Percentiles rank a stretch among this genome's conserved stretches.
Evolutionary conservation across 495 filamentous ascomycete genomes (phyloP).

Genomic region (Parachaetomium inaequale): DNA sequence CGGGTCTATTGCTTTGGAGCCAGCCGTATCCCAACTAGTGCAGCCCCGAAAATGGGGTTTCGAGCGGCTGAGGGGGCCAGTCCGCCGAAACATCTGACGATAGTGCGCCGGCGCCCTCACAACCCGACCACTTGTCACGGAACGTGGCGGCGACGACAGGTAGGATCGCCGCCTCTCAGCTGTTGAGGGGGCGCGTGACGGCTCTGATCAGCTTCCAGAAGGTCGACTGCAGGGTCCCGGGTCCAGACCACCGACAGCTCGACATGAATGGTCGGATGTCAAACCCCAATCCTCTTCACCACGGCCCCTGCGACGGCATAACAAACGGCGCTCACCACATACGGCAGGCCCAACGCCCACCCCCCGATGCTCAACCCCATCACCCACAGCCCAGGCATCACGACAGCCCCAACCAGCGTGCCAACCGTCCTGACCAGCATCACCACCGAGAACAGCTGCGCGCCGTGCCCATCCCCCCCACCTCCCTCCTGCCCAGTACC

Average conservation of each 20-base stretch:
- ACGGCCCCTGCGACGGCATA: constrained; percentile 29
- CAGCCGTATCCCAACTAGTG: background rate
- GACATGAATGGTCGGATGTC: no score
- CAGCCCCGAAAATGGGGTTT: background rate
- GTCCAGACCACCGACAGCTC: background rate
- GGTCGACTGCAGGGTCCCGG: background rate
- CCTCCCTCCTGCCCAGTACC: background rate
- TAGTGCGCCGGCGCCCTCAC: background rate
- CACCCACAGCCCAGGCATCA: constrained; percentile 44
- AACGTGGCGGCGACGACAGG: background rate
- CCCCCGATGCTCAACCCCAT: constrained; percentile 26
- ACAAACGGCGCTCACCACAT: constrained; percentile 34
- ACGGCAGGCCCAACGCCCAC: constrained; percentile 31
- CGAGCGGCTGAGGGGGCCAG: background rate
- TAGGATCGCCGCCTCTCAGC: background rate
- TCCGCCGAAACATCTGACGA: background rate
- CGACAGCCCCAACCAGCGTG: constrained; percentile 38
- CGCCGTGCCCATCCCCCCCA: constrained; percentile 6
- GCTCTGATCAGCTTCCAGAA: background rate
- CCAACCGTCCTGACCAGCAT: constrained; percentile 47
- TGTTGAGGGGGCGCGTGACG: background rate
- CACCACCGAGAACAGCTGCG: constrained; percentile 43
- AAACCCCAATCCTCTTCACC: constrained; percentile 15
- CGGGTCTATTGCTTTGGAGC: background rate
- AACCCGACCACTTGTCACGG: background rate